A percentile compares a stretch with the other conserved stretches of the same genome.
Conservation (phyloP, 176 grass and related monocot species). For the Pontederia paniculata region DNA sequence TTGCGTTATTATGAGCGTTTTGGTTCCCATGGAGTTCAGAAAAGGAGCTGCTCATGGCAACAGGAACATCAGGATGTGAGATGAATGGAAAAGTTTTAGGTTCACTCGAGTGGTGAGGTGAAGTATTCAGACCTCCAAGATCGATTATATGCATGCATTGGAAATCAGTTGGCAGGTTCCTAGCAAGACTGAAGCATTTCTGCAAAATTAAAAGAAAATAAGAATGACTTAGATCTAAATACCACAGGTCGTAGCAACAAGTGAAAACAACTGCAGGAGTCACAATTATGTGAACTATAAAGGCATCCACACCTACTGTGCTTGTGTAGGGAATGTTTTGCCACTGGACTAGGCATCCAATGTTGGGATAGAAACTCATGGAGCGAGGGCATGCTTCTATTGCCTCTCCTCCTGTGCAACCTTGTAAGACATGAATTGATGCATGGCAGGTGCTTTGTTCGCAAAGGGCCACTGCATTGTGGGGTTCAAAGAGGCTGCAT, state of each 20-base stretch:
- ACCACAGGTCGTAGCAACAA: constrained; percentile 4
- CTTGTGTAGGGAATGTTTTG: constrained; percentile 14
- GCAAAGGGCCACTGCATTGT: constrained; percentile 59
- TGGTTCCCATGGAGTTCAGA: constrained; percentile 48
- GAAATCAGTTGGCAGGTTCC: constrained; percentile 17
- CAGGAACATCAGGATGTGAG: constrained; percentile 28
- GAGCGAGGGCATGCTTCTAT: constrained; percentile 22
- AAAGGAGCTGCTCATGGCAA: constrained; percentile 34
- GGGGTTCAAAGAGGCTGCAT: constrained; percentile 37
- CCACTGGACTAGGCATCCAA: constrained; percentile 25
- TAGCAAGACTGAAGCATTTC: constrained; percentile 29
- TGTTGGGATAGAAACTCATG: constrained; percentile 23
- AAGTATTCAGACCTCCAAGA: constrained; percentile 18
- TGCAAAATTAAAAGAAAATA: constrained; percentile 14
- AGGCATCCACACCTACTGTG: constrained; percentile 28
- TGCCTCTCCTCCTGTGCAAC: constrained; percentile 30
- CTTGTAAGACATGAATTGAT: constrained; percentile 57
- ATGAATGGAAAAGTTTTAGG: constrained; percentile 31
- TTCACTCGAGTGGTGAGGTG: constrained; percentile 25
- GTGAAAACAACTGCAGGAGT: neutral
- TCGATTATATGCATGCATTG: constrained; percentile 9
- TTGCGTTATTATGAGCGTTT: constrained; percentile 21
- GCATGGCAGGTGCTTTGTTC: constrained; percentile 26
- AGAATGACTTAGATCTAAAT: neutral
- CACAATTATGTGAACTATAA: neutral